These are phyloP conservation scores for Aspergillus quadrilineatus DNA, from an alignment of 2,329 filamentous ascomycete species.

Conservation along the genomic window DNA sequence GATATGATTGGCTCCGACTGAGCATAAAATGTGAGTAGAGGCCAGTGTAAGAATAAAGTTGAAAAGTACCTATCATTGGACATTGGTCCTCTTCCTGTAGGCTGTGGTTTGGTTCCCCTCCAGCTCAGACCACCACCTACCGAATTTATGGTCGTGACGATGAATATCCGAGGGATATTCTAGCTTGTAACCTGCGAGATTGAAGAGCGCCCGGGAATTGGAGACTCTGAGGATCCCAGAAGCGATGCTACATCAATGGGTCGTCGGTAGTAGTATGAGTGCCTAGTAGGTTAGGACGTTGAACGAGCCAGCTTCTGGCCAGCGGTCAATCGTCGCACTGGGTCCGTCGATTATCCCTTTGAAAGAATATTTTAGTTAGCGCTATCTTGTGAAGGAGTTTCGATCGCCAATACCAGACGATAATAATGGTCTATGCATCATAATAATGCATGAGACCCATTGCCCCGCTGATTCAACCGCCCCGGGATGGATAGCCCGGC, in stretches of 20 bases:
- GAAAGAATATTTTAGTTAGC: constrained; percentile 13
- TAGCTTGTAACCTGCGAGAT: neutral
- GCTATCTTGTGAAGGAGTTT: constrained; percentile 9
- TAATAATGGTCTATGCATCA: constrained; percentile 23
- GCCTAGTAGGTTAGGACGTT: constrained; percentile 1
- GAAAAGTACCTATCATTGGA: constrained; percentile 9
- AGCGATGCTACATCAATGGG: constrained; percentile 2
- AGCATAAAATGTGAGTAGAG: neutral
- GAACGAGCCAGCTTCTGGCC: constrained; percentile 17
- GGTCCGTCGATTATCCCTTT: constrained; percentile 12
- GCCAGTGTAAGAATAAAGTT: constrained; percentile 5
- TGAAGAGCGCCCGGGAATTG: constrained; percentile 4
- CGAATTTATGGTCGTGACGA: constrained; percentile 5
- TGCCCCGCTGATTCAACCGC: constrained; percentile 31
- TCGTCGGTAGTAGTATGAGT: neutral
- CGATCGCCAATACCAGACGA: constrained; percentile 15
- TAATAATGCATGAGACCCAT: constrained; percentile 20
- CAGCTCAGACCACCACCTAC: neutral
- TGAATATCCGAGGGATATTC: neutral
- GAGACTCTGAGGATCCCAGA: neutral
- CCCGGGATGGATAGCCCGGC: constrained; percentile 19
- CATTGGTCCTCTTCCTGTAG: neutral
- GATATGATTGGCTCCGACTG: constrained; percentile 6
- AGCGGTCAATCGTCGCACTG: constrained; percentile 11
- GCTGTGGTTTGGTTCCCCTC: neutral